phyloP scores from a whole-genome alignment of 352 stramenopile genomes.

The Pythium aphanidermatum region DNA sequence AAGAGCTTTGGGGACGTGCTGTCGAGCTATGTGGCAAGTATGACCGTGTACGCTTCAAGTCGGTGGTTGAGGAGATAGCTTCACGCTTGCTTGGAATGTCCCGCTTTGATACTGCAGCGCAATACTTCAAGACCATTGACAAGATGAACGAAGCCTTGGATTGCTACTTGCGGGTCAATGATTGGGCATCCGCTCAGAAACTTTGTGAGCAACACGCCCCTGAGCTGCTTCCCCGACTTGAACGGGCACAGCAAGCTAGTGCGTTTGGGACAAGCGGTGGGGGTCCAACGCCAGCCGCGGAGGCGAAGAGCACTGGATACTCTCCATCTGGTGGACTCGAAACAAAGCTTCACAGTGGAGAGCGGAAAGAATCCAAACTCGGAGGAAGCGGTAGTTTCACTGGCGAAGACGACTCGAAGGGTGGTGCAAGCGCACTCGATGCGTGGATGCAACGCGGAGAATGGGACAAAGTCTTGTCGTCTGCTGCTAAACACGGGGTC shows the following conservation, averaged over 20 bases:
- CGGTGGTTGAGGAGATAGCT: slow-evolving; percentile 86
- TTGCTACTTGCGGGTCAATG: slow-evolving; percentile 74
- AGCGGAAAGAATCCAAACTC: slow-evolving; percentile 55
- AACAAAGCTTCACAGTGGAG: slow-evolving; percentile 32
- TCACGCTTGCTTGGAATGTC: slow-evolving; percentile 75
- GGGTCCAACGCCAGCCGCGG: slow-evolving; percentile 21
- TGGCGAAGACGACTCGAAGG: slow-evolving; percentile 27
- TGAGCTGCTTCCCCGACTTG: slow-evolving; percentile 69
- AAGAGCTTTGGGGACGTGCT: slow-evolving; percentile 87
- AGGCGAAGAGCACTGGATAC: slow-evolving; percentile 51
- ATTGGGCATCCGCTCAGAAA: slow-evolving; percentile 68
- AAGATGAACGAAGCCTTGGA: slow-evolving; percentile 91
- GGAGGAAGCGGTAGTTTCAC: slow-evolving; percentile 22
- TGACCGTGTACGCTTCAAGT: slow-evolving; percentile 82
- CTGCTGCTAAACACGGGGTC: slow-evolving; percentile 66
- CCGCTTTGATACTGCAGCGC: slow-evolving; percentile 81
- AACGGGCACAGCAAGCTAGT: slow-evolving; percentile 77
- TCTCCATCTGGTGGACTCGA: slow-evolving; percentile 40
- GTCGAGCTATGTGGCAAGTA: slow-evolving; percentile 87
- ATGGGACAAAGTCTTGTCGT: slow-evolving; percentile 91
- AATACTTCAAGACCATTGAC: slow-evolving; percentile 85
- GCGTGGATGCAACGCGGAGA: slow-evolving; percentile 90
- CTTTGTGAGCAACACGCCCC: slow-evolving; percentile 76
- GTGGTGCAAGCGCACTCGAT: slow-evolving; percentile 66
- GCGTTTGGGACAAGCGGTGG: slow-evolving; percentile 45